Evolutionary conservation across 169 alveolate genomes (phyloP), one percentile per base, ranked within the genome.

Genomic region (Condylostoma magnum): DNA sequence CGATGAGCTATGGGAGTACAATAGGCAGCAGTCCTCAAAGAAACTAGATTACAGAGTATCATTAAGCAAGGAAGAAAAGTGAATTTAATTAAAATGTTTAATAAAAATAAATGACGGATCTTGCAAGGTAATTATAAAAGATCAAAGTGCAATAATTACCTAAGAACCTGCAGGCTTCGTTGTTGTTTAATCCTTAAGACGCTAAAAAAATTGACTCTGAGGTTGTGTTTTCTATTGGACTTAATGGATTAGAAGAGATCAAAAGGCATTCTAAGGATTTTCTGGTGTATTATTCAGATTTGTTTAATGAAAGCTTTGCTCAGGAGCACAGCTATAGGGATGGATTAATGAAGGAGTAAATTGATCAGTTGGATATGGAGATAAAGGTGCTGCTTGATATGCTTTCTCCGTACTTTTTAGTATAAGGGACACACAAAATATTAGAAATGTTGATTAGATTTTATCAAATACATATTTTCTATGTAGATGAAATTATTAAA

Each of bases 161-260:
- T 15, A 6, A n/a, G 10, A n/a, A 28, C 22, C 6, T 34, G 1
- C 71, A 33, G 18, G 25, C 57, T 38, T 60, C 71, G 25, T 60
- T 60, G 34, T 55, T 60, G 10, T 60, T 60, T 31, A 55, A 60
- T 2, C 6, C 25, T 15, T 38, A 60, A 60, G 37, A 15, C 10
- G 57, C 57, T 8, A 41, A 20, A 33, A 33, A 60, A 41, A 60
- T 60, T 22, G 71, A 60, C 71, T 38, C 20, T 20, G 71, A 60
- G 34, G 43, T 27, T 20, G 43, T 60, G 0, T 60, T 38, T 31
- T 38, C 58, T 20, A 60, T 60, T 10, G 71, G 71, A 6, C 6
- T 60, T 30, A 60, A 60, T 41, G 71, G 71, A 10, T 60, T 60
- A 33, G 71, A 60, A 60, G 71, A 60, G 30, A 18, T 60, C 6